Conservation (phyloP, 2,329 filamentous ascomycete species). For the Alternaria sp. region DNA sequence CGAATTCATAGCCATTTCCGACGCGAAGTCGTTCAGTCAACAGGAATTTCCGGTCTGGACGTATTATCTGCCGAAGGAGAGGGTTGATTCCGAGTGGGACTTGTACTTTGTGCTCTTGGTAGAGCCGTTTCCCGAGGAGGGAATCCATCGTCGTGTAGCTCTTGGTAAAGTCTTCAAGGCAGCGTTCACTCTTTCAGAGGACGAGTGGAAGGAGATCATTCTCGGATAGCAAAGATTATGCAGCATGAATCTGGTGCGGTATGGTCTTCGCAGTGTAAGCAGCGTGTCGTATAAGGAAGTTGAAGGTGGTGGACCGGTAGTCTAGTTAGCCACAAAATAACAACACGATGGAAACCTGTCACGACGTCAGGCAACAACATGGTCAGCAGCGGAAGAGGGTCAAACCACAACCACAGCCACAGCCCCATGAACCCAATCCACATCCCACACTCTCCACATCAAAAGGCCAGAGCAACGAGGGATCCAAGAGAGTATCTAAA, state of each 20-base stretch:
- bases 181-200: not conserved
- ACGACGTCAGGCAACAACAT: constrained; percentile 17
- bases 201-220: not conserved
- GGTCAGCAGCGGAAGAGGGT: constrained; percentile 7
- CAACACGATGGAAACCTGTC: constrained; percentile 10
- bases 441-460: constrained; percentile 2
- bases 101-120: not conserved
- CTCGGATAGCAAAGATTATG: no score
- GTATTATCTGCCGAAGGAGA: not conserved
- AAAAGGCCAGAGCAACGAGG: constrained; percentile 6
- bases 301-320: no score
- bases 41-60: not conserved
- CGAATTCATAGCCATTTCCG: not conserved
- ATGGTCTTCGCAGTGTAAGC: no score
- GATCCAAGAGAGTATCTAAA: constrained; percentile 15
- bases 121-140: not conserved
- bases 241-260: no score
- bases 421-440: not conserved
- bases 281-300: no score
- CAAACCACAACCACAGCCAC: constrained; percentile 15
- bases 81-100: not conserved
- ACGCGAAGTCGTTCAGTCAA: not conserved
- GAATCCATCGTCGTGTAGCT: not conserved
- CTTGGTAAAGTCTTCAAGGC: not conserved
- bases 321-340: not conserved